These are phyloP conservation scores for Davidsoniella australis DNA, from an alignment of 2,329 filamentous ascomycete genomes.

Conservation along the genomic window DNA sequence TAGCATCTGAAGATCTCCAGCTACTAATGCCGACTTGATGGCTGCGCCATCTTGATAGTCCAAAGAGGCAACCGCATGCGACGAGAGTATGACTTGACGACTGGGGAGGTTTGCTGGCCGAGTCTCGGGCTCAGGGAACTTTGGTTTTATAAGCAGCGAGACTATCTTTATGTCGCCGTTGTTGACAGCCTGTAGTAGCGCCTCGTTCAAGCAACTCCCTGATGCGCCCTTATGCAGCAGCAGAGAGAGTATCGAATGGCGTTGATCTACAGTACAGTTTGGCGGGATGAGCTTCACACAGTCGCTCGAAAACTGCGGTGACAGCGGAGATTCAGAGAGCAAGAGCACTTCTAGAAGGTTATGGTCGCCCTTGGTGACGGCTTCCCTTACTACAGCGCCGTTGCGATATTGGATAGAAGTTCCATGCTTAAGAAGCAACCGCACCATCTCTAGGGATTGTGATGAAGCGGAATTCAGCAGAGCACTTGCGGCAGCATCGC, in stretches of 20 bases:
- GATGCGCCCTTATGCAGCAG: slow-evolving; percentile 34
- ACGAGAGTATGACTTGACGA: slow-evolving; percentile 15
- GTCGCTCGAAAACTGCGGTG: slow-evolving; percentile 29
- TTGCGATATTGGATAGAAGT: slow-evolving; percentile 38
- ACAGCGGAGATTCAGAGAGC: slow-evolving; percentile 25
- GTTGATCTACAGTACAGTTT: slow-evolving; percentile 27
- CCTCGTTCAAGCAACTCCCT: slow-evolving; percentile 30
- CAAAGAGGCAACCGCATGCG: slow-evolving; percentile 34
- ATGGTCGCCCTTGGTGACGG: slow-evolving; percentile 29
- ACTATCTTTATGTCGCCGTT: slow-evolving; percentile 30
- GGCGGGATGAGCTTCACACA: slow-evolving; percentile 33
- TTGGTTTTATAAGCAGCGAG: slow-evolving; percentile 31
- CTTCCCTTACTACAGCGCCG: slow-evolving; percentile 30
- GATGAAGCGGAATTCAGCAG: slow-evolving; percentile 32
- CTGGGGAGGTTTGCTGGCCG: slow-evolving; percentile 7
- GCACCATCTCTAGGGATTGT: slow-evolving; percentile 37
- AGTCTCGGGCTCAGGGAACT: slow-evolving; percentile 24
- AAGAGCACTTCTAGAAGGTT: slow-evolving; percentile 32
- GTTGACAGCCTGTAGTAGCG: slow-evolving; percentile 32
- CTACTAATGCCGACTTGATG: slow-evolving; percentile 30
- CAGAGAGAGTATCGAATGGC: slow-evolving; percentile 26
- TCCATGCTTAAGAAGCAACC: slow-evolving; percentile 34
- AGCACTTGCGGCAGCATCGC: slow-evolving; percentile 30
- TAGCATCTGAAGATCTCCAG: slow-evolving; percentile 27
- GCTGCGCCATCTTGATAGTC: slow-evolving; percentile 35